Evolutionary conservation across 495 filamentous ascomycete genomes (phyloP).

Genomic region (Letharia lupina): DNA sequence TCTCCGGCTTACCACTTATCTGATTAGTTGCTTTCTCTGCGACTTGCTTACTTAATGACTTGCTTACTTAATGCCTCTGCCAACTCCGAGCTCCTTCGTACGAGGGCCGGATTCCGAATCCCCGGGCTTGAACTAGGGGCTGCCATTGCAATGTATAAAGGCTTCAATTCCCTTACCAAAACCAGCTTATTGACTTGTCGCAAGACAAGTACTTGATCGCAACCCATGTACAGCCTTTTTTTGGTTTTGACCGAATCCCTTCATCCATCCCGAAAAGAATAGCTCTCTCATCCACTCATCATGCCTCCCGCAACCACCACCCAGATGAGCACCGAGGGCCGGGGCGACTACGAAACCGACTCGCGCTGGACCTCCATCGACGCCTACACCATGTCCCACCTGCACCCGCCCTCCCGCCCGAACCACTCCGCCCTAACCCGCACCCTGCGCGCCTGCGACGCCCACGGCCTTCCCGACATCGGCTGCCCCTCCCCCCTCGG

Average conservation of each 20-base stretch:
- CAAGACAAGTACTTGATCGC: background rate
- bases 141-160: background rate
- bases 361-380: constrained; percentile 19
- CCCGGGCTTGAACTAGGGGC: background rate
- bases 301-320: background rate
- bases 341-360: background rate
- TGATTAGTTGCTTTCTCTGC: background rate
- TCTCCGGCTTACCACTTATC: no score
- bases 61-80: background rate
- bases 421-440: constrained; percentile 9
- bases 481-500: constrained; percentile 34
- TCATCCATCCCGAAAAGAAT: background rate
- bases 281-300: background rate
- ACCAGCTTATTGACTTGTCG: background rate
- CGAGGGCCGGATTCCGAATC: background rate
- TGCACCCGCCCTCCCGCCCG: constrained; percentile 13
- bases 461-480: constrained; percentile 27
- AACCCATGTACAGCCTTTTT: background rate
- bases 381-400: constrained; percentile 17
- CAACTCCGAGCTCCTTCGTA: background rate
- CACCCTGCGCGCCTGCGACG: constrained; percentile 9
- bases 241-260: background rate
- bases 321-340: background rate
- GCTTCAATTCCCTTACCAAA: background rate
- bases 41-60: background rate